Conservation (phyloP, 257 asterid species). For the Lycium ferocissimum region DNA sequence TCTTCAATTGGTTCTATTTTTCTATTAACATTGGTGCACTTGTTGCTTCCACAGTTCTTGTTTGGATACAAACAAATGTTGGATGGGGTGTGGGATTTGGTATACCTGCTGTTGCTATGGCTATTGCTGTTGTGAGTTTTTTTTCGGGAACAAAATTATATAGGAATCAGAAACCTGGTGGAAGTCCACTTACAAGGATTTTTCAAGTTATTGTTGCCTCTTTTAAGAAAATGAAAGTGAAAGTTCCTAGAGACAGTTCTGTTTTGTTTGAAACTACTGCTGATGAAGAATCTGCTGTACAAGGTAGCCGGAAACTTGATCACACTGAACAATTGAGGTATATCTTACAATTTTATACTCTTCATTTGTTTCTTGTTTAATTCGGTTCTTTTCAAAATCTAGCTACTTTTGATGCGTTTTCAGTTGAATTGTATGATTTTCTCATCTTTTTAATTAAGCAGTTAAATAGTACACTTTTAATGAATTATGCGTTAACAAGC, state of each 20-base stretch:
- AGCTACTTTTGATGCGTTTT: not conserved
- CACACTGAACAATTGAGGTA: constrained; percentile 66
- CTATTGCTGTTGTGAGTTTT: constrained; percentile 61
- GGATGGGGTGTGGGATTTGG: constrained; percentile 86
- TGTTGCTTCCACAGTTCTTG: constrained; percentile 62
- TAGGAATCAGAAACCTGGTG: constrained; percentile 68
- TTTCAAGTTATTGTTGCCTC: constrained; percentile 66
- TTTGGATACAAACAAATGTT: constrained; percentile 67
- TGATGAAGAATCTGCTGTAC: constrained; percentile 51
- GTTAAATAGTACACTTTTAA: not conserved
- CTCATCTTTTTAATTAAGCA: not conserved
- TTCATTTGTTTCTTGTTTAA: too few species aligned
- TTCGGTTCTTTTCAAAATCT: not conserved
- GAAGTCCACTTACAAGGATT: constrained; percentile 69
- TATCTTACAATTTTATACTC: not conserved
- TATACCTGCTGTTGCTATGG: constrained; percentile 77
- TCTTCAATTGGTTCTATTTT: constrained; percentile 74
- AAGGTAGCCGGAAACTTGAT: constrained; percentile 69
- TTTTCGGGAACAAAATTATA: constrained; percentile 62
- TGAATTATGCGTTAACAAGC: not conserved
- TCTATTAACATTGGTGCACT: constrained; percentile 76
- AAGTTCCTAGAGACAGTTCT: constrained; percentile 50
- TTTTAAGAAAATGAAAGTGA: constrained; percentile 43
- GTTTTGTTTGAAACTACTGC: constrained; percentile 54
- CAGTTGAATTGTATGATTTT: not conserved